A percentile compares a stretch with the other conserved stretches of the same genome.
Conservation (phyloP, 2,329 filamentous ascomycete genomes). For the Seiridium unicorne region DNA sequence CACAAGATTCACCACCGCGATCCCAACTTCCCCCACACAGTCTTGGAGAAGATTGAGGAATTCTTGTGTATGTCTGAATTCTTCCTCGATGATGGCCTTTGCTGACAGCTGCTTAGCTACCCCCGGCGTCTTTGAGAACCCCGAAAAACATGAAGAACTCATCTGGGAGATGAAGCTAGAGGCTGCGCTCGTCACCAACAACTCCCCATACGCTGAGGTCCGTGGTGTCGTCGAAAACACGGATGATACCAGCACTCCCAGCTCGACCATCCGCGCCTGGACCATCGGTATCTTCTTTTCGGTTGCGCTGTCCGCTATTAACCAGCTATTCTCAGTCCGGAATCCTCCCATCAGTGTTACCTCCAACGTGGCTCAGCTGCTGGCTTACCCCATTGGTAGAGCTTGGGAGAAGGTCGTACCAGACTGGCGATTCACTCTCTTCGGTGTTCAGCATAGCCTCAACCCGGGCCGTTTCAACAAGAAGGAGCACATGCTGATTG, state of each 20-base stretch:
- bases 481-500: constrained; percentile 57
- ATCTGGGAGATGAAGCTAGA: constrained; percentile 33
- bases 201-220: constrained; percentile 39
- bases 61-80: neutral
- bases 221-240: constrained; percentile 40
- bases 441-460: constrained; percentile 44
- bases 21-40: constrained; percentile 4
- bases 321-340: constrained; percentile 41
- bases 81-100: neutral
- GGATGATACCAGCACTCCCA: constrained; percentile 37
- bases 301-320: constrained; percentile 28
- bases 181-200: constrained; percentile 30
- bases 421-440: constrained; percentile 30
- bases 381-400: constrained; percentile 36
- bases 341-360: constrained; percentile 38
- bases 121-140: constrained; percentile 26
- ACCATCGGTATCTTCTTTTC: constrained; percentile 34
- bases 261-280: constrained; percentile 40
- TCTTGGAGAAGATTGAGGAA: neutral
- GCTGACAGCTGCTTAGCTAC: constrained; percentile 8
- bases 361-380: constrained; percentile 37
- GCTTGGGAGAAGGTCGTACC: constrained; percentile 32
- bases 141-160: constrained; percentile 31
- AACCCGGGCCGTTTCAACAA: constrained; percentile 57
- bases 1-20: neutral